Percentiles rank a stretch among this genome's conserved stretches.
Conservation (phyloP, 257 asterid genomes). For the Marsdenia floribunda region DNA sequence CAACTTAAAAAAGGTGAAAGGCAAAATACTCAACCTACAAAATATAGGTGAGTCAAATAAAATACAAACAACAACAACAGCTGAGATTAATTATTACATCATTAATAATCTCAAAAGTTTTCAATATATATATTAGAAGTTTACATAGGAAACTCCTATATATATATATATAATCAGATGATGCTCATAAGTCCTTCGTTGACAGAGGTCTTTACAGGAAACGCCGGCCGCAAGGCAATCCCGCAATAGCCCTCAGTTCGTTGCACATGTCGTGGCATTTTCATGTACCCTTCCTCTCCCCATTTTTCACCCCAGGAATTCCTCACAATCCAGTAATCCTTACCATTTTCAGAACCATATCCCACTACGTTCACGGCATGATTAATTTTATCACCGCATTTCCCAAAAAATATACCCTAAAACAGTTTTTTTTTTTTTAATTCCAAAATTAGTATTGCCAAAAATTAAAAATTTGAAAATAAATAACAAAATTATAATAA, state of each 20-base stretch:
- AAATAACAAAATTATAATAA: neutral
- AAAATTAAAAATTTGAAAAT: neutral
- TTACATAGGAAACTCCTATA: too few species aligned
- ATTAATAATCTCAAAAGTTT: too few species aligned
- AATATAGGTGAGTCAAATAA: too few species aligned
- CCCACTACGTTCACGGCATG: conserved; percentile 73
- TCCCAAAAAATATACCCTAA: conserved; percentile 69
- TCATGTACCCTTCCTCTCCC: conserved; percentile 75
- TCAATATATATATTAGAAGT: too few species aligned
- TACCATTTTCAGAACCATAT: conserved; percentile 47
- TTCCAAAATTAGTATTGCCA: neutral
- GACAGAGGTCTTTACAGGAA: conserved; percentile 42
- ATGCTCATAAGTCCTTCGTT: too few species aligned
- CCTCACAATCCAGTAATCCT: conserved; percentile 64
- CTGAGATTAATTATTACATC: too few species aligned
- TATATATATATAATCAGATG: too few species aligned
- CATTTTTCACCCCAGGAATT: conserved; percentile 73
- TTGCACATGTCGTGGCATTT: conserved; percentile 49
- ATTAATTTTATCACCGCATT: conserved; percentile 43
- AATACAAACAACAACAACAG: too few species aligned
- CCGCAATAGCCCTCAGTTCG: conserved; percentile 49
- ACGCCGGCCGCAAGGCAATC: conserved; percentile 55
- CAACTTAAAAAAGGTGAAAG: too few species aligned
- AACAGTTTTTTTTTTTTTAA: too few species aligned
- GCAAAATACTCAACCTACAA: too few species aligned